Conservation (phyloP, 2,329 filamentous ascomycete genomes). For the Penicillium sp. region DNA sequence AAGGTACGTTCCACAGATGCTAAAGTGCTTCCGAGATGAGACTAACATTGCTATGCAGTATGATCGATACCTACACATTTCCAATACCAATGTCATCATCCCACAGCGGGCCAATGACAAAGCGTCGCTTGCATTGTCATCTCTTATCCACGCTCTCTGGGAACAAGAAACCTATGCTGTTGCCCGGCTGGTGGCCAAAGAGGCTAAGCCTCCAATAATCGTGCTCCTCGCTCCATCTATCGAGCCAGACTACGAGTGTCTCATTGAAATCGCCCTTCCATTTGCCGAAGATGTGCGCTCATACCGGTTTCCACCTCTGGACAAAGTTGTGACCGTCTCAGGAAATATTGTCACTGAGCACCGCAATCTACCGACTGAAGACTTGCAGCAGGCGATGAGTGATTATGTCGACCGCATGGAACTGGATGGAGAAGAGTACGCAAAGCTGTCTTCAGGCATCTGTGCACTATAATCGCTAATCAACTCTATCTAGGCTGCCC, state of each 20-base stretch:
- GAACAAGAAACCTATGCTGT: constrained; percentile 87
- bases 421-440: constrained; percentile 68
- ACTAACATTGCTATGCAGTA: constrained; percentile 59
- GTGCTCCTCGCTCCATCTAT: constrained; percentile 81
- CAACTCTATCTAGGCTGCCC: constrained; percentile 56
- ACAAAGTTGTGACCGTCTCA: constrained; percentile 84
- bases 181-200: constrained; percentile 82
- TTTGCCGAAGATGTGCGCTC: constrained; percentile 89
- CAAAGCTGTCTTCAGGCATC: neutral
- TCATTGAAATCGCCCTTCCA: constrained; percentile 88
- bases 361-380: constrained; percentile 77
- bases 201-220: constrained; percentile 77
- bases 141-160: constrained; percentile 83
- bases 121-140: constrained; percentile 83
- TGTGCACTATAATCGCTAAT: constrained; percentile 15
- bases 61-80: constrained; percentile 84
- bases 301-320: constrained; percentile 91
- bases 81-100: constrained; percentile 77
- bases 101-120: constrained; percentile 79
- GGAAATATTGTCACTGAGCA: constrained; percentile 82
- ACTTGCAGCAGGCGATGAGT: constrained; percentile 81
- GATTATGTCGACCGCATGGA: constrained; percentile 95
- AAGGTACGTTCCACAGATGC: constrained; percentile 59
- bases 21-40: neutral
- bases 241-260: constrained; percentile 78